Evolutionary conservation across 2,329 filamentous ascomycete species (phyloP), one percentile per base, ranked within the genome.

Genomic region (Helotiales sp.): DNA sequence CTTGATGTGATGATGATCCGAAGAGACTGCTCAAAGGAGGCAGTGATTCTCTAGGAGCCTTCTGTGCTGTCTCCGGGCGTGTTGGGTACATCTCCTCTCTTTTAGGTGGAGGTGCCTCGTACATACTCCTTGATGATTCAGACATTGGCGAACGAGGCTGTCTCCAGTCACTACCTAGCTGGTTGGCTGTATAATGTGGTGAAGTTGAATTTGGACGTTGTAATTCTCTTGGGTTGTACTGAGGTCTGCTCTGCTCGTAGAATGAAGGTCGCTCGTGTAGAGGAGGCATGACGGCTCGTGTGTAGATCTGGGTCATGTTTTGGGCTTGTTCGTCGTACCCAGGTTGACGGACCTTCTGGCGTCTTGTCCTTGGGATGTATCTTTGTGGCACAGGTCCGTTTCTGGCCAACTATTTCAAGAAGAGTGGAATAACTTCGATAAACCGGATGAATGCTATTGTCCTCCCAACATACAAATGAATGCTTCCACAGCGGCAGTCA

Each of bases 1-100:
- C 57, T 54, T 55, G 63, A 44, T 61, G 61, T 52, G 61, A 33
- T 46, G 62, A 46, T 24, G 67, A 62, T 15, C 59, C 66, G 65
- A 72, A 70, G 7, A 72, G 47, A 57, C 69, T 71, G 52, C 67
- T 72, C 40, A 72, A 52, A 13, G 70, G 65, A 42, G 70, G 70
- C 3, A 72, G 61, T 25, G 66, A 65, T 60, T 72, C 70, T 63
- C 69, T 62, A 25, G 61, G 52, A 30, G 59, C 38, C 12, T 67
- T 66, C 24, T 63, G 57, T 34, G 40, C 30, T 6, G 49, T 40
- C 31, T 69, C 60, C 54, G 61, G 62, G 7, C 51, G 60, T 44
- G 52, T 57, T 42, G 60, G 61, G 60, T 68, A 67, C 61, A 68
- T 65, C 5, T 68, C 61, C 57, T 49, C 63, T 38, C 36, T 49